Evolutionary conservation across 1,284 basidiomycete species (phyloP), one percentile per base, ranked within the genome.

Genomic region (Ganoderma resinaceum): DNA sequence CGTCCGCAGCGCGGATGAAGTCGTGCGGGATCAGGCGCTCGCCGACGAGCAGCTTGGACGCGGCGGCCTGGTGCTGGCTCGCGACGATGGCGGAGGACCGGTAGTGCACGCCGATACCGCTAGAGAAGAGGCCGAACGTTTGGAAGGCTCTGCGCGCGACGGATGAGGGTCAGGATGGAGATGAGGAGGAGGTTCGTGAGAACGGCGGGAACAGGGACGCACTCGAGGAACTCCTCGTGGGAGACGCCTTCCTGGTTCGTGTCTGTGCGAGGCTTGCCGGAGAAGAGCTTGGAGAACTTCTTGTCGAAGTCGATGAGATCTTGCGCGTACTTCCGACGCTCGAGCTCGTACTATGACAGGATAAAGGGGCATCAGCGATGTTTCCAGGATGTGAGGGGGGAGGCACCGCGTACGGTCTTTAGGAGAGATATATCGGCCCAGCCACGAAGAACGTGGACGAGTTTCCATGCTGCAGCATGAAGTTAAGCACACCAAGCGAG

Each of bases 251-350:
- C 86, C 42, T 84, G 77, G 72, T 86, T 82, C 0, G 84, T 81
- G 49, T 83, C 81, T 12, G 87, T 88, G 37, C 84, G 82, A 8
- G 91, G 89, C 78, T 93, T 94, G 60, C 89, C 90, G 14, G 92
- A 94, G 79, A 95, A 95, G 29, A 95, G 80, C 12, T 86, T 83
- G 1, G 92, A 86, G 76, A 91, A 94, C 72, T 90, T 81, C 77
- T 89, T 90, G 78, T 96, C 95, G 73, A 95, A 95, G 67, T 87
- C 79, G 73, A 96, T 95, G 64, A 96, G 84, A 71, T 95, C 91
- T 78, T 92, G 87, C 0, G 92, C 94, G 71, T 90, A 95, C 77
- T 89, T 87, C 62, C 87, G 84, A 37, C 93, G 85, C 75, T 95
- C 93, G 53, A 84, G 78, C 75, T 94, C 91, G 75, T 95, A 95